These are phyloP conservation scores for Paecilomyces formosus DNA, from an alignment of 2,329 filamentous ascomycete genomes.

Conservation along the genomic window DNA sequence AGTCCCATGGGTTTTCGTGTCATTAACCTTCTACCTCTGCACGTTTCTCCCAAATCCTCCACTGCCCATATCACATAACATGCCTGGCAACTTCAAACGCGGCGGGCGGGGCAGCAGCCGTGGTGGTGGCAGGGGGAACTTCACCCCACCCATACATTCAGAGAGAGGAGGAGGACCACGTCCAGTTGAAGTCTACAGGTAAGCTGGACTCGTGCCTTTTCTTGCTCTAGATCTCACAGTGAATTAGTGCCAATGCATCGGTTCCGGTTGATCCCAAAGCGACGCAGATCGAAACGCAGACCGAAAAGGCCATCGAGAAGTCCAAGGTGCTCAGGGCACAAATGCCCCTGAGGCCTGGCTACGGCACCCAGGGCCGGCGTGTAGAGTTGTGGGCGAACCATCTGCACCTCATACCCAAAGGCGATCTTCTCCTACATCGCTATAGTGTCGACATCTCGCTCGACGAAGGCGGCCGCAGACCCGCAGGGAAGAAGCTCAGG, in stretches of 20 bases:
- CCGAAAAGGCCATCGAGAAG: background rate
- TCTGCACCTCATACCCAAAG: conserved; percentile 27
- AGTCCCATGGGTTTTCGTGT: background rate
- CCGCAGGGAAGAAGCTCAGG: conserved; percentile 36
- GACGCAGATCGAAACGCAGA: background rate
- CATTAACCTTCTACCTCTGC: background rate
- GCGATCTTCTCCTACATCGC: conserved; percentile 26
- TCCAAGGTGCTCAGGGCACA: background rate
- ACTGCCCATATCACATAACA: background rate
- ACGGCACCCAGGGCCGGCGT: conserved; percentile 24
- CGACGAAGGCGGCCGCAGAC: conserved; percentile 12
- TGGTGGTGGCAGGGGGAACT: conserved; percentile 9
- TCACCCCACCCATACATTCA: conserved; percentile 3
- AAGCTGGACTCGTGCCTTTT: background rate
- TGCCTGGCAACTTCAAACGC: conserved; percentile 5
- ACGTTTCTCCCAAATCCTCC: background rate
- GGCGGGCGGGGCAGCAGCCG: conserved; percentile 17
- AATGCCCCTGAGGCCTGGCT: conserved; percentile 19
- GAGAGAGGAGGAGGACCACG: conserved; percentile 12
- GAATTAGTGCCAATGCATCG: background rate
- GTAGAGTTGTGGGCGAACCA: conserved; percentile 34
- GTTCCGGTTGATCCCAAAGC: background rate
- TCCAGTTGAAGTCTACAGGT: background rate
- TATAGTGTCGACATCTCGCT: conserved; percentile 32
- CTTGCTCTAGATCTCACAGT: background rate